A percentile compares a stretch with the other conserved stretches of the same genome.
Conservation (phyloP, 148 eudicot genomes). For the Pouteria glomerata region DNA sequence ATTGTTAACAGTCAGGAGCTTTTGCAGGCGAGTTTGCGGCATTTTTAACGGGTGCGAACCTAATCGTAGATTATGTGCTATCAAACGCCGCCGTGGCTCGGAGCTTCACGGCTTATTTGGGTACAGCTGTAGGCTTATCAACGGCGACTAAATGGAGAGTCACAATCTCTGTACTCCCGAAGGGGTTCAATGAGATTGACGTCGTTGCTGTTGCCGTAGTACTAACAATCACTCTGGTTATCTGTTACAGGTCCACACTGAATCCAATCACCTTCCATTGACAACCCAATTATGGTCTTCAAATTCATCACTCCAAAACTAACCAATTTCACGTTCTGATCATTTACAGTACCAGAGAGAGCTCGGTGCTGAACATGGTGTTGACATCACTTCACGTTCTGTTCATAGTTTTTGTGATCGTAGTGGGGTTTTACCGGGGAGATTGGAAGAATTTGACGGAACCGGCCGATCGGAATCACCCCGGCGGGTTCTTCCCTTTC, state of each 20-base stretch:
- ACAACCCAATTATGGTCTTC: too few relatives aligned
- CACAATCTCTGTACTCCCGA: constrained; percentile 46
- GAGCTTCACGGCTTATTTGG: constrained; percentile 71
- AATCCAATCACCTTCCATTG: neutral
- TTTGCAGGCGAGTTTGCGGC: constrained; percentile 79
- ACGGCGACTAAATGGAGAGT: constrained; percentile 50
- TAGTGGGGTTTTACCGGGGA: constrained; percentile 70
- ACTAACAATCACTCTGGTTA: constrained; percentile 64
- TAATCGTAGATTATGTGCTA: constrained; percentile 69
- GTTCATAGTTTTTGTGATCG: constrained; percentile 71
- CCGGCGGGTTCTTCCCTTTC: constrained; percentile 72
- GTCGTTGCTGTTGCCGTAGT: constrained; percentile 68
- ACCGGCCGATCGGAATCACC: constrained; percentile 45
- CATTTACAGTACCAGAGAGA: constrained; percentile 72
- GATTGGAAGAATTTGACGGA: constrained; percentile 51
- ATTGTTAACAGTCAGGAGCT: neutral
- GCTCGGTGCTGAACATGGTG: constrained; percentile 66
- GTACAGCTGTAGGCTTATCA: constrained; percentile 65
- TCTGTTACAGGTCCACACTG: constrained; percentile 83
- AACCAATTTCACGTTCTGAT: neutral
- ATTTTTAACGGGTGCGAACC: constrained; percentile 68
- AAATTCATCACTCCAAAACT: neutral
- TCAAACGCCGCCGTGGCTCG: constrained; percentile 88
- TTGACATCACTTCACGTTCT: constrained; percentile 57
- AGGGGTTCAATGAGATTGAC: constrained; percentile 86